Evolutionary conservation across 768 basidiomycete genomes (phyloP), one percentile per base, ranked within the genome.

Genomic region (Pleurotus ostreatus): DNA sequence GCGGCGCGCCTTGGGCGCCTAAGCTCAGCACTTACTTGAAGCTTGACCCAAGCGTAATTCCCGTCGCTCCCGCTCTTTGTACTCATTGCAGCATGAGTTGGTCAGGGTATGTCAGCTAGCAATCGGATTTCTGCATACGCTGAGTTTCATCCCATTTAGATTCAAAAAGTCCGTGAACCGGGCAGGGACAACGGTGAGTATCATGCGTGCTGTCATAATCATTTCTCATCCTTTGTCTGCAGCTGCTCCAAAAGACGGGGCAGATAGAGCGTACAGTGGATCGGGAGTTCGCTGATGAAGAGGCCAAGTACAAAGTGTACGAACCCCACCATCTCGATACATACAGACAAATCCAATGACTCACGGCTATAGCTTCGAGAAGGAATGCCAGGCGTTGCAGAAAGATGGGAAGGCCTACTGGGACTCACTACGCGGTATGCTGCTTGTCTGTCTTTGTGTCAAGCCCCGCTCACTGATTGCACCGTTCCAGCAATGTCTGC

Each of bases 181-280:
- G 61, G 89, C 92, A 23, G 92, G 93, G 51, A 98, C 95, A 12
- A 94, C 92, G 62, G 86, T 92, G 70, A 64, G 82, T 65, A 61
- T 53, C 54, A 49, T 52, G 43, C 49, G 47, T 53, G 16, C 43
- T 59, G 54, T 49, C 57, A 45, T 44, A 37, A 51, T 43, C 54
- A 55, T 8, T 39, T 57, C 59, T 57, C 60, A 40, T 51, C 49
- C 39, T 55, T 61, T 41, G 55, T 23, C 34, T 49, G 43, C 66
- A 94, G 91, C 81, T 98, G 64, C 81, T 96, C 69, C 95, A 98
- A 79, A 98, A 98, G 84, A 96, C 95, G 1, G 96, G 96, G 55
- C 95, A 98, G 73, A 93, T 98, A 58, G 96, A 98, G 68, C 81
- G 94, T 25, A 98, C 96, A 0, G 83, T 97, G 22, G 96, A 98